A percentile compares a stretch with the other conserved stretches of the same genome.
These are phyloP conservation scores for Barnettozyma siamensis DNA, from an alignment of 805 yeast genomes.

Conservation along the genomic window DNA sequence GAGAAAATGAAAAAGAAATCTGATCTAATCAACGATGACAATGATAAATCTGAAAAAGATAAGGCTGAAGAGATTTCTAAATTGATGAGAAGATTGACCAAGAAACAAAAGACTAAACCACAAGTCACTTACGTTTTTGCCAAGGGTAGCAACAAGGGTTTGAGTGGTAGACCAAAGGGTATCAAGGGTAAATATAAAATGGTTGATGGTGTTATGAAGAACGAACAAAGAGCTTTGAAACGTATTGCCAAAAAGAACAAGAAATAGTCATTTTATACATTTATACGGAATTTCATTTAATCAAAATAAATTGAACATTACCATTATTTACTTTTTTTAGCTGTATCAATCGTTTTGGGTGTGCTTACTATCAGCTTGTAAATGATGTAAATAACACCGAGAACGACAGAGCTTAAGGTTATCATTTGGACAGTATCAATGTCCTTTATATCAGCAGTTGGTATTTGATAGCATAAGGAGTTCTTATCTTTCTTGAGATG, in stretches of 20 bases:
- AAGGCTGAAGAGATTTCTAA: slow-evolving; percentile 90
- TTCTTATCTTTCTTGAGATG: slow-evolving; percentile 22
- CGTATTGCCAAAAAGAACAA: slow-evolving; percentile 85
- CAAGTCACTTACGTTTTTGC: slow-evolving; percentile 89
- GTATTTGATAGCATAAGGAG: slow-evolving; percentile 30
- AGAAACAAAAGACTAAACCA: slow-evolving; percentile 67
- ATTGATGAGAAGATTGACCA: slow-evolving; percentile 73
- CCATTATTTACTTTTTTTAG: slow-evolving; percentile 4
- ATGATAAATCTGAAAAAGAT: slow-evolving; percentile 82
- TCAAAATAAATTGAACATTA: background rate
- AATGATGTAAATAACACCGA: slow-evolving; percentile 31
- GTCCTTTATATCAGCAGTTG: slow-evolving; percentile 33
- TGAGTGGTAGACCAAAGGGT: slow-evolving; percentile 95
- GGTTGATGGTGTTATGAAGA: slow-evolving; percentile 98
- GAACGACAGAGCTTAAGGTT: slow-evolving; percentile 31
- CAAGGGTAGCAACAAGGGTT: slow-evolving; percentile 73
- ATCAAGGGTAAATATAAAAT: slow-evolving; percentile 96
- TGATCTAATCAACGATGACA: slow-evolving; percentile 83
- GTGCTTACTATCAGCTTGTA: slow-evolving; percentile 17
- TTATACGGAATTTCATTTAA: no score
- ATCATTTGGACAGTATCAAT: slow-evolving; percentile 28
- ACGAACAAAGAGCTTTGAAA: slow-evolving; percentile 89
- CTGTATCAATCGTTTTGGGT: background rate
- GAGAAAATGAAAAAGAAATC: slow-evolving; percentile 91
- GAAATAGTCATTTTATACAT: slow-evolving; percentile 33